Conservation (phyloP, 1,284 basidiomycete genomes). For the Ganoderma sinense region DNA sequence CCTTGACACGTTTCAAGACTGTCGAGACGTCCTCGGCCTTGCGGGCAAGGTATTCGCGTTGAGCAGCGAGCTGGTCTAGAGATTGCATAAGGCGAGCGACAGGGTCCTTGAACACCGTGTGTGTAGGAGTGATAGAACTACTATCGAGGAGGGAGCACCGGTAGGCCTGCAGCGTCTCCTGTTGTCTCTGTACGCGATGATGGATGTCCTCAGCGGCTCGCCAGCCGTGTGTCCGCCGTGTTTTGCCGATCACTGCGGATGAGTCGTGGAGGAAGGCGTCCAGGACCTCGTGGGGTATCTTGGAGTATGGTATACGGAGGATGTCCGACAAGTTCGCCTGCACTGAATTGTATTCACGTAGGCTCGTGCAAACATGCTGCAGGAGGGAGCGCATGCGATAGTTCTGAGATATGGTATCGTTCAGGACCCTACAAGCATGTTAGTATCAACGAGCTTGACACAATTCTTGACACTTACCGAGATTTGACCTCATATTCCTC, state of each 20-base stretch:
- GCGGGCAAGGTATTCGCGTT: slow-evolving; percentile 47
- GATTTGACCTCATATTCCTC: slow-evolving; percentile 67
- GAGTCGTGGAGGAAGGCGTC: slow-evolving; percentile 81
- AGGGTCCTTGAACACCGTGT: slow-evolving; percentile 61
- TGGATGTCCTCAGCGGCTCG: slow-evolving; percentile 78
- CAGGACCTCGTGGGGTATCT: slow-evolving; percentile 67
- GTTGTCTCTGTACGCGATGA: slow-evolving; percentile 63
- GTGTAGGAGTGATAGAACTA: slow-evolving; percentile 28
- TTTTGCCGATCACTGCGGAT: slow-evolving; percentile 69
- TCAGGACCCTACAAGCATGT: slow-evolving; percentile 55
- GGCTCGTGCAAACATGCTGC: slow-evolving; percentile 63
- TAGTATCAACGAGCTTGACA: neutral
- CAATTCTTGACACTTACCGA: slow-evolving; percentile 50
- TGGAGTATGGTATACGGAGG: slow-evolving; percentile 53
- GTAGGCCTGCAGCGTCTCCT: slow-evolving; percentile 60
- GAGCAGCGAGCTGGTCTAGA: slow-evolving; percentile 48
- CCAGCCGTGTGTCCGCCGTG: slow-evolving; percentile 65
- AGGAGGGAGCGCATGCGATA: slow-evolving; percentile 68
- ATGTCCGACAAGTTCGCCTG: slow-evolving; percentile 57
- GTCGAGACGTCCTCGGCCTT: slow-evolving; percentile 58
- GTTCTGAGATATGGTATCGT: slow-evolving; percentile 65
- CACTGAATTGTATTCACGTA: slow-evolving; percentile 69
- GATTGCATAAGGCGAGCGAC: slow-evolving; percentile 54
- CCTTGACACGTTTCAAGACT: slow-evolving; percentile 56
- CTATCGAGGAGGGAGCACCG: slow-evolving; percentile 20